These are phyloP conservation scores for Wickerhamiella siamensis DNA, from an alignment of 805 yeast species.

Conservation along the genomic window DNA sequence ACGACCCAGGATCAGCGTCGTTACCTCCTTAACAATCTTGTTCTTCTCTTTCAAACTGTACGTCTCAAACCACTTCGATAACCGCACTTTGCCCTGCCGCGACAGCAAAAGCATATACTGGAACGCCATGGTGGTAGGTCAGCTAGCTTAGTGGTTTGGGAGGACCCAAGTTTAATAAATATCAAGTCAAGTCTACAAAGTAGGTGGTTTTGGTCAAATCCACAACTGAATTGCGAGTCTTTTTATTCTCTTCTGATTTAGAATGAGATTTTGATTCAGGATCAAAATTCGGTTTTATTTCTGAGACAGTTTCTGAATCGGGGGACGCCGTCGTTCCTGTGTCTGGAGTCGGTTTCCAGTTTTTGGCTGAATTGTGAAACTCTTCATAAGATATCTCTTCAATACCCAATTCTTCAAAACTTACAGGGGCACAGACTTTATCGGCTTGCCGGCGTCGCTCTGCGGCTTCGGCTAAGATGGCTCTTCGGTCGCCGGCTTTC, in stretches of 20 bases:
- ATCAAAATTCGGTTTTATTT: too few species aligned
- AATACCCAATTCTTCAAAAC: constrained; percentile 4
- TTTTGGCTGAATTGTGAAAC: not conserved
- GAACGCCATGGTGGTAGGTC: constrained; percentile 40
- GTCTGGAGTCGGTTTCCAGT: not conserved
- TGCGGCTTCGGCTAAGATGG: constrained; percentile 39
- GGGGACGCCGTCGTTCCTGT: too few species aligned
- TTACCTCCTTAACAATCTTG: constrained; percentile 69
- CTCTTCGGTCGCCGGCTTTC: constrained; percentile 26
- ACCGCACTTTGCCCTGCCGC: constrained; percentile 87
- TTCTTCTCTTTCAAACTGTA: constrained; percentile 73
- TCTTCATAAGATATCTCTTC: constrained; percentile 5
- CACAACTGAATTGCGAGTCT: not conserved
- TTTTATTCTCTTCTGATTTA: too few species aligned
- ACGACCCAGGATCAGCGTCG: constrained; percentile 71
- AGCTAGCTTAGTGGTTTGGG: not conserved
- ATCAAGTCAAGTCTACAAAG: not conserved
- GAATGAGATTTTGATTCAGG: too few species aligned
- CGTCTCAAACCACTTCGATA: constrained; percentile 86
- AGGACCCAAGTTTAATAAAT: too few species aligned
- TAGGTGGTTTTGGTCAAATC: not conserved
- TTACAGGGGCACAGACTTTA: constrained; percentile 10
- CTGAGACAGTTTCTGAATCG: too few species aligned
- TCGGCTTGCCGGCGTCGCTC: constrained; percentile 33
- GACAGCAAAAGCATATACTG: constrained; percentile 71